A percentile compares a stretch with the other conserved stretches of the same genome.
Evolutionary conservation across 257 asterid species (phyloP).

Genomic region (Mentha longifolia): DNA sequence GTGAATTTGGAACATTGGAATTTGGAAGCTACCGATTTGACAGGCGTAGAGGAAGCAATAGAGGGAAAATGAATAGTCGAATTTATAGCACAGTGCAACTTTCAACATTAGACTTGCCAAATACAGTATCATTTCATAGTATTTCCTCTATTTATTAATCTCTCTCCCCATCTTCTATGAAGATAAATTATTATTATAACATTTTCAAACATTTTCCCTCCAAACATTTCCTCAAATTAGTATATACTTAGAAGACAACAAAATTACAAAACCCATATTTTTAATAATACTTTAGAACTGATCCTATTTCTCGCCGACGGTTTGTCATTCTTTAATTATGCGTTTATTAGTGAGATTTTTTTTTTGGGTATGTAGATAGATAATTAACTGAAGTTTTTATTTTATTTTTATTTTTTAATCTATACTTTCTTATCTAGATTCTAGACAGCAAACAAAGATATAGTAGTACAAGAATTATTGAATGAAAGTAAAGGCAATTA

Average conservation of each 20-base stretch:
- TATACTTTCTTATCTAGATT: neutral
- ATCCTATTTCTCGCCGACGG: constrained; percentile 3
- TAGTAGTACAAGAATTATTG: too few relatives aligned
- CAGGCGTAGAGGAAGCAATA: constrained; percentile 15
- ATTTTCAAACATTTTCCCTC: neutral
- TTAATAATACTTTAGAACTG: neutral
- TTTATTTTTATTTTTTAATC: too few relatives aligned
- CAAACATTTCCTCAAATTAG: neutral
- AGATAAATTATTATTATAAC: neutral
- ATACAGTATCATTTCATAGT: constrained; percentile 11
- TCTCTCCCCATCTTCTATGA: neutral
- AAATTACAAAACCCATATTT: neutral
- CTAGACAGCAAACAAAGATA: neutral
- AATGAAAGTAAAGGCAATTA: too few relatives aligned
- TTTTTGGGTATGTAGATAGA: neutral
- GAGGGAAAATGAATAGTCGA: constrained; percentile 1
- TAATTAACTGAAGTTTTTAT: neutral
- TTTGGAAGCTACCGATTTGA: constrained; percentile 25
- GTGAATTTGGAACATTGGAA: neutral
- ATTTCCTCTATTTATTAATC: neutral
- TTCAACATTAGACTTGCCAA: constrained; percentile 34
- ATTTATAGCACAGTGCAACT: neutral
- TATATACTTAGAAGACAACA: neutral
- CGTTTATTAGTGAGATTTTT: neutral
- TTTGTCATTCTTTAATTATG: neutral